phyloP scores from a whole-genome alignment of 805 yeast genomes.

The Lachancea cidri region DNA sequence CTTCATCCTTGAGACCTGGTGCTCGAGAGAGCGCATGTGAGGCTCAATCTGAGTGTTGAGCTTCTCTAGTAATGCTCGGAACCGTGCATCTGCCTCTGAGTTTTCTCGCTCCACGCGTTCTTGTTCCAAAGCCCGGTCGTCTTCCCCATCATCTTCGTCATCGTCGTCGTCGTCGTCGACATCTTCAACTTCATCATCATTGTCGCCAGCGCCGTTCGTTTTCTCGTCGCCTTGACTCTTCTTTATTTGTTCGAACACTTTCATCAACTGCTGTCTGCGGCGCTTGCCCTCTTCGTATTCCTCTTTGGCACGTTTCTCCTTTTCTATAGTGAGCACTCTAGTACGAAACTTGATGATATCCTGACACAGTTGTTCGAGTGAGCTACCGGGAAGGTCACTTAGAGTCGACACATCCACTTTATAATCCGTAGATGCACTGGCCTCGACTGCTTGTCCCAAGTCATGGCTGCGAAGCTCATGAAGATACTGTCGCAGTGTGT shows the following conservation, averaged over 20 bases:
- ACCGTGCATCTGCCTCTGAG: constrained; percentile 15
- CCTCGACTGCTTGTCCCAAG: constrained; percentile 4
- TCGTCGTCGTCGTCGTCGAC: constrained; percentile 17
- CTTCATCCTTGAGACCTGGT: constrained; percentile 11
- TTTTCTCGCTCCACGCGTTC: constrained; percentile 10
- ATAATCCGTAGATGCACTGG: constrained; percentile 16
- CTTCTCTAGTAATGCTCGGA: constrained; percentile 13
- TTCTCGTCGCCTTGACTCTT: constrained; percentile 11
- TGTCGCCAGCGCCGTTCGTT: constrained; percentile 1
- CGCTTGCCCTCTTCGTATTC: constrained; percentile 25
- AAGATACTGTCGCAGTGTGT: neutral
- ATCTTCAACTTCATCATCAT: constrained; percentile 8
- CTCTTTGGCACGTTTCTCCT: constrained; percentile 44
- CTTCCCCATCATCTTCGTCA: constrained; percentile 13
- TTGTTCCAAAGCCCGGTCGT: constrained; percentile 15
- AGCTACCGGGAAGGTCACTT: constrained; percentile 27
- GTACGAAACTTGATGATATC: constrained; percentile 54
- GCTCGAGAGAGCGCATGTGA: constrained; percentile 11
- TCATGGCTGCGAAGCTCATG: neutral
- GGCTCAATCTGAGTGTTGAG: constrained; percentile 19
- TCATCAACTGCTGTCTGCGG: constrained; percentile 22
- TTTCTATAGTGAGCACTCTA: constrained; percentile 48
- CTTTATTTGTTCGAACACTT: constrained; percentile 25
- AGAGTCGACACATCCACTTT: constrained; percentile 25
- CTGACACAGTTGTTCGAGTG: constrained; percentile 31